Base-by-base conservation (phyloP, 2,329 filamentous ascomycete species). In the Scedosporium aurantiacum region DNA sequence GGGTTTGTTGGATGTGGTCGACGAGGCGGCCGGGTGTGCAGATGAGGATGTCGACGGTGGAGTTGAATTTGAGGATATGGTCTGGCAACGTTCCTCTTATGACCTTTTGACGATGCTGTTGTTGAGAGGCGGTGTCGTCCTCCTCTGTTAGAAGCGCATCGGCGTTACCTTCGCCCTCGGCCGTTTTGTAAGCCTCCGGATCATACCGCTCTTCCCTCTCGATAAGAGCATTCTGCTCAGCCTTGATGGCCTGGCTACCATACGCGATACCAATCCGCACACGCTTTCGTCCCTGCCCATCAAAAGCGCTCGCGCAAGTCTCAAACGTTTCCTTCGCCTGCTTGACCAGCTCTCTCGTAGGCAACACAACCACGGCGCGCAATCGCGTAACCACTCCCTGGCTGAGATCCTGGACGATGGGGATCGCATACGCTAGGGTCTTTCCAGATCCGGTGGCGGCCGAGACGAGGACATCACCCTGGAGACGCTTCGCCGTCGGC, bases 361-460 rank as follows among this genome's bases (percentile, higher is more conserved):
- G 94, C 10, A 99, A 85, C 1, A 99, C 87, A 56, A 99, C 84
- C 0, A 99, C 73, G 0, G 87, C 92, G 45, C 89, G 83, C 7
- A 99, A 75, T 61, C 83, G 82, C 0, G 88, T 89, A 10, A 85
- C 79, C 23, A 76, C 75, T 14, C 82, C 81, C 37, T 82, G 78
- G 65, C 87, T 86, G 57, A 99, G 77, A 58, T 88, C 86, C 55
- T 91, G 84, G 3, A 96, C 82, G 63, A 99, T 85, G 0, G 94
- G 94, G 2, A 99, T 76, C 0, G 93, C 84, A 69, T 99, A 99
- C 0, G 93, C 89, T 16, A 99, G 74, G 0, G 94, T 99, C 71
- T 99, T 99, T 62, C 94, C 94, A 0, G 94, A 97, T 7, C 94
- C 94, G 0, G 94, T 99, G 1, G 93, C 89, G 0, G 95, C 94